phyloP scores from a whole-genome alignment of 768 basidiomycete genomes.

The Auricularia cornea region DNA sequence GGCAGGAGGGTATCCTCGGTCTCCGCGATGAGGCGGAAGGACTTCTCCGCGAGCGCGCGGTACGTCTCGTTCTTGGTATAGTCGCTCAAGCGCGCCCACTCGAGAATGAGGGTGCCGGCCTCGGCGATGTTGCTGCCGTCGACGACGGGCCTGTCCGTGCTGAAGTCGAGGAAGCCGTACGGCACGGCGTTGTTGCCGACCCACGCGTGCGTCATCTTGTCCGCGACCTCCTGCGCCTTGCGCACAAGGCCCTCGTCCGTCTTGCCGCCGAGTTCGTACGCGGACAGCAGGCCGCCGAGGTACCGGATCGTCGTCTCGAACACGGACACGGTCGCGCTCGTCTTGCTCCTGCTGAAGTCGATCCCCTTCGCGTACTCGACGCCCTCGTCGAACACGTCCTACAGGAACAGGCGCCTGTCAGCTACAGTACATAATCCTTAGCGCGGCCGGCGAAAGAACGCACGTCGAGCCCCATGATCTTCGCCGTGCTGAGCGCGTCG shows the following conservation, averaged over 20 bases:
- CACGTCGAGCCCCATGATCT: conserved; percentile 50
- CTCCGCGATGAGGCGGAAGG: conserved; percentile 44
- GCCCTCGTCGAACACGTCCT: conserved; percentile 38
- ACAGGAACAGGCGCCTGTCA: not conserved
- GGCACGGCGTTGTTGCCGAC: conserved; percentile 23
- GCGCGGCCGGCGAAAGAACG: conserved; percentile 8
- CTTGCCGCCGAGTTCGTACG: conserved; percentile 40
- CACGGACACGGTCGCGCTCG: conserved; percentile 29
- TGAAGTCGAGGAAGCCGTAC: conserved; percentile 31
- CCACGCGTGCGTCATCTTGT: conserved; percentile 29
- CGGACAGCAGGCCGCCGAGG: conserved; percentile 38
- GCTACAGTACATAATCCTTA: not conserved
- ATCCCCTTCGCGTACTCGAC: conserved; percentile 35
- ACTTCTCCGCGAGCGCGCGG: conserved; percentile 39
- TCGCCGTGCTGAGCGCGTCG: conserved; percentile 57
- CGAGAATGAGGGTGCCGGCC: conserved; percentile 29
- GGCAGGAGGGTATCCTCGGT: conserved; percentile 27
- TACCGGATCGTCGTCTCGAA: conserved; percentile 39
- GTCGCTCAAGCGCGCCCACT: conserved; percentile 35
- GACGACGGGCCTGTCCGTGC: conserved; percentile 22
- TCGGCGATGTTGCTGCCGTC: conserved; percentile 16
- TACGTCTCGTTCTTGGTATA: conserved; percentile 58
- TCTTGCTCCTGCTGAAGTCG: conserved; percentile 47
- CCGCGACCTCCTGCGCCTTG: conserved; percentile 55
- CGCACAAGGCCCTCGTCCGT: conserved; percentile 42